Evolutionary conservation across 2,329 filamentous ascomycete species (phyloP), one percentile per base, ranked within the genome.

Genomic region (Pyricularia pennisetigena): DNA sequence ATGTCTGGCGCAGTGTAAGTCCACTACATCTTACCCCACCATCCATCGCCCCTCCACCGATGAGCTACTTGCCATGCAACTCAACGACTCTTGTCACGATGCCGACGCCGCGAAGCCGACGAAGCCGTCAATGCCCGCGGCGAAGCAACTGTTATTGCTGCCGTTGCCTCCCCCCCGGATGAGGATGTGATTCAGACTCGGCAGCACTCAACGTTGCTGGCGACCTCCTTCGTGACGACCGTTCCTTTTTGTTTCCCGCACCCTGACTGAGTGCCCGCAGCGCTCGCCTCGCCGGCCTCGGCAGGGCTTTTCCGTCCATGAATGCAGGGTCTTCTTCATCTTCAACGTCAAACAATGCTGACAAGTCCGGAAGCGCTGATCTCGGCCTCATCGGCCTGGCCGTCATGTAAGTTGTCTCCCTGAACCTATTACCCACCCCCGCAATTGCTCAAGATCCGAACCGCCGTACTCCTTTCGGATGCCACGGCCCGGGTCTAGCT

Each of bases 341-440:
- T 65, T 64, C 54, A 66, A 72, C 68, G 73, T 72, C 77, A 73
- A 78, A 75, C 72, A 77, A 82, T 87, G 82, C 86, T 88, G 81
- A 88, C 83, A 74, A 76, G 82, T 78, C 76, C 71, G 76, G 79
- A 83, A 92, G 90, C 83, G 89, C 88, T 88, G 91, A 95, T 88
- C 89, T 95, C 82, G 92, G 92, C 86, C 90, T 95, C 78, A 94
- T 95, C 80, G 92, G 92, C 87, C 86, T 95, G 84, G 92, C 92
- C 84, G 92, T 95, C 82, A 95, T 95, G 90, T 87, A 83, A 82
- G 84, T 85, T 68, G 5, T 64, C 49, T 57, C 68, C 65, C 54
- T 20, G 57, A 41, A 20, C 16, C 68, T 41, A 54, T 63, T 30
- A 67, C 65, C 68, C 32, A 61, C 30, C 65, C 28, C 66, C 2